Evolutionary conservation across 2,329 filamentous ascomycete species (phyloP).

Genomic region (Truncatella angustata): DNA sequence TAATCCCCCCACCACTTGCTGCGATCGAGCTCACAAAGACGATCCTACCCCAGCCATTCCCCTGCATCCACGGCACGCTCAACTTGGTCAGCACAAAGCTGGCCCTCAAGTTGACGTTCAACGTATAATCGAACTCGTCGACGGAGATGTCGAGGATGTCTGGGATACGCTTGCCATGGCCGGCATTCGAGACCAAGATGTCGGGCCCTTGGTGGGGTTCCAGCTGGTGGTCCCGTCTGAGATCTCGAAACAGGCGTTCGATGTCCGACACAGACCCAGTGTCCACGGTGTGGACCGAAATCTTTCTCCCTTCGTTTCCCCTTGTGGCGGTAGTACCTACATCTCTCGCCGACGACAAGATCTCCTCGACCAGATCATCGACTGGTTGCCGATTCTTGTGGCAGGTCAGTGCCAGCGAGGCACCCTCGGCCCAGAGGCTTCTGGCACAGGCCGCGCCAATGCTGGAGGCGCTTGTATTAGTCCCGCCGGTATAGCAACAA

Average conservation of each 20-base stretch:
- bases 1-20: constrained; percentile 61
- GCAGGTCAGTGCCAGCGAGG: constrained; percentile 32
- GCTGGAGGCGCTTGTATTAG: constrained; percentile 17
- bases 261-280: constrained; percentile 54
- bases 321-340: too few relatives aligned
- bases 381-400: constrained; percentile 25
- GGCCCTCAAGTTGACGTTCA: constrained; percentile 61
- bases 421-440: constrained; percentile 31
- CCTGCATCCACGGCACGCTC: constrained; percentile 59
- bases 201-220: constrained; percentile 45
- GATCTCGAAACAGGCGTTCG: constrained; percentile 51
- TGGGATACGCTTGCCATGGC: constrained; percentile 60
- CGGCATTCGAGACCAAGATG: constrained; percentile 66
- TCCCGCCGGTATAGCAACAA: too few relatives aligned
- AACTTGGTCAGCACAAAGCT: constrained; percentile 62
- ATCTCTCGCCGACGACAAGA: constrained; percentile 14
- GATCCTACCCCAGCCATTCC: constrained; percentile 60
- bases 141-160: constrained; percentile 57
- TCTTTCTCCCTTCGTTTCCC: constrained; percentile 18
- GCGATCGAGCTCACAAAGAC: constrained; percentile 64
- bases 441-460: constrained; percentile 33
- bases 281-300: constrained; percentile 58
- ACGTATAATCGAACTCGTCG: constrained; percentile 63
- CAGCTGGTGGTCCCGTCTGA: constrained; percentile 44
- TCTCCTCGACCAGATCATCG: constrained; percentile 25